Conservation (phyloP, 768 basidiomycete species). For the Saitozyma sp. region DNA sequence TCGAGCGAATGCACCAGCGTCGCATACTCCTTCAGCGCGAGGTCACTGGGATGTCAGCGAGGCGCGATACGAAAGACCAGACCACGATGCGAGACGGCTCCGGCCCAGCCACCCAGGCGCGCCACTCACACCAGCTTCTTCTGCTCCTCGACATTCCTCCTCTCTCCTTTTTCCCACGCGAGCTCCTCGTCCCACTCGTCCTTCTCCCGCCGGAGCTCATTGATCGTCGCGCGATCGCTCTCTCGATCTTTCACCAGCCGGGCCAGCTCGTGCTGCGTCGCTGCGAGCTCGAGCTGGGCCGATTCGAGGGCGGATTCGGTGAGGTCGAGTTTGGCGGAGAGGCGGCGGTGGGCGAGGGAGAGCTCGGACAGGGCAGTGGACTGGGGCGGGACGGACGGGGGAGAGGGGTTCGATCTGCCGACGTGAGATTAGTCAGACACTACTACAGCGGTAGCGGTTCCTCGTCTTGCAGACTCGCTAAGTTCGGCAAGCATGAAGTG, state of each 20-base stretch:
- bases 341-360: conserved; percentile 50
- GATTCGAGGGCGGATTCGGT: conserved; percentile 34
- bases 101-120: neutral
- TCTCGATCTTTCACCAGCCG: conserved; percentile 38
- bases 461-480: too few relatives aligned
- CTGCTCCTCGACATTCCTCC: conserved; percentile 42
- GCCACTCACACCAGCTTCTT: conserved; percentile 45
- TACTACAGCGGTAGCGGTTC: too few relatives aligned
- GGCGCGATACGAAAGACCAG: neutral
- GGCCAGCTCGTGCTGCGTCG: conserved; percentile 28
- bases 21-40: conserved; percentile 43
- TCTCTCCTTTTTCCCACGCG: conserved; percentile 44
- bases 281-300: conserved; percentile 24
- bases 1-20: conserved; percentile 38
- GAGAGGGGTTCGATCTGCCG: conserved; percentile 17
- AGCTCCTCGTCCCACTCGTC: conserved; percentile 45
- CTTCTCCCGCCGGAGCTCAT: conserved; percentile 33
- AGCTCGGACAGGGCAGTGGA: conserved; percentile 48
- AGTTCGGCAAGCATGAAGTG: too few relatives aligned
- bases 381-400: conserved; percentile 25
- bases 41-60: conserved; percentile 25
- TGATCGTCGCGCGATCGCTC: conserved; percentile 28
- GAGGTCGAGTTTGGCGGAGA: conserved; percentile 48
- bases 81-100: neutral
- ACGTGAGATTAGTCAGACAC: neutral